Evolutionary conservation across 2,329 filamentous ascomycete genomes (phyloP).

Genomic region (Cercospora zeina): DNA sequence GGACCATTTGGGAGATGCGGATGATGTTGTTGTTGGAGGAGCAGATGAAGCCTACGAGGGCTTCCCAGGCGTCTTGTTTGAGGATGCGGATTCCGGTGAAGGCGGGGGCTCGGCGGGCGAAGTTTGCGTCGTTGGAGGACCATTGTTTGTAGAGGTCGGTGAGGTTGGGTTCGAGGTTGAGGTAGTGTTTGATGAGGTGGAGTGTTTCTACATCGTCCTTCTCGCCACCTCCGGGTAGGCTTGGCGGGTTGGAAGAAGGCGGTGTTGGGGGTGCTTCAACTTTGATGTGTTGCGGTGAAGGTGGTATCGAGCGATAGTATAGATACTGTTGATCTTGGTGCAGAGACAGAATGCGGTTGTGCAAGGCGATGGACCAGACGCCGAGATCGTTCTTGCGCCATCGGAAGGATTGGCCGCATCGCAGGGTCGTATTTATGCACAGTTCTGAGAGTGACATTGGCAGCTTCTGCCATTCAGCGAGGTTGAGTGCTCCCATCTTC

Average conservation of each 20-base stretch:
- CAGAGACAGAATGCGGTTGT: constrained; percentile 80
- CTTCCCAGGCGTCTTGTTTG: constrained; percentile 94
- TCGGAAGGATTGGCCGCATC: constrained; percentile 91
- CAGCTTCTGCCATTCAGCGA: constrained; percentile 83
- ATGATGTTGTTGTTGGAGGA: constrained; percentile 98
- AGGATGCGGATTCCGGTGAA: constrained; percentile 92
- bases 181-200: constrained; percentile 75
- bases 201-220: constrained; percentile 52
- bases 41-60: constrained; percentile 91
- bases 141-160: constrained; percentile 78
- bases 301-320: constrained; percentile 72
- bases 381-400: constrained; percentile 80
- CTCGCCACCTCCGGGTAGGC: constrained; percentile 50
- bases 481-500: constrained; percentile 49
- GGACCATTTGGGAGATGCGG: constrained; percentile 93
- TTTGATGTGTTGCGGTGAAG: constrained; percentile 38
- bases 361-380: constrained; percentile 86
- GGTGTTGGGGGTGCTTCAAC: constrained; percentile 41
- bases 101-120: constrained; percentile 78
- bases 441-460: constrained; percentile 81
- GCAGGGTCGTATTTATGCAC: constrained; percentile 89
- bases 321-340: constrained; percentile 77
- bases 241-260: constrained; percentile 43
- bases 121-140: constrained; percentile 83
- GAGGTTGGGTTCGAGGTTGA: constrained; percentile 80